Conservation (phyloP, 805 yeast species). For the Saccharomycopsis capsularis region DNA sequence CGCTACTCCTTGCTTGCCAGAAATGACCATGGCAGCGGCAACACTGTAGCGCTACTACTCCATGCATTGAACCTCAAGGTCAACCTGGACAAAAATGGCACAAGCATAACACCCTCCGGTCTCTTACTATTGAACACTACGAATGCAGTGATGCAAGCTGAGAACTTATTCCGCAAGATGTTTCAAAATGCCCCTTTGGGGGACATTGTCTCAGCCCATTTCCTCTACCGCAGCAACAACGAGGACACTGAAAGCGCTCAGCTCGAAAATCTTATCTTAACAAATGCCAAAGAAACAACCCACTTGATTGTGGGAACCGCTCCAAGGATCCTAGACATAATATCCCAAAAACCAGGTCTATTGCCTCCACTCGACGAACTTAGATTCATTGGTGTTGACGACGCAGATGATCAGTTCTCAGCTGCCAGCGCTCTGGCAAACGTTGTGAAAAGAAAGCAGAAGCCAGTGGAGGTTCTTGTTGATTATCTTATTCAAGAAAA, state of each 20-base stretch:
- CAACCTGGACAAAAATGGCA: background rate
- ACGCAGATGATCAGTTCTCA: constrained; percentile 1
- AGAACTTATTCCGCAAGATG: background rate
- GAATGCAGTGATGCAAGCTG: background rate
- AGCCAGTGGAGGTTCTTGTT: constrained; percentile 1
- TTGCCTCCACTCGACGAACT: constrained; percentile 1
- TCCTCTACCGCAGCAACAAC: background rate
- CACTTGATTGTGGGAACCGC: constrained; percentile 8
- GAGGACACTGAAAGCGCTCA: no score
- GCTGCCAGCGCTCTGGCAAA: background rate
- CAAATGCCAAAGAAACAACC: background rate
- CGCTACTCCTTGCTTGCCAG: constrained; percentile 3
- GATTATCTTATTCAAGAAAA: background rate
- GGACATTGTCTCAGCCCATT: background rate
- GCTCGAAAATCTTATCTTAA: no score
- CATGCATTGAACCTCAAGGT: constrained; percentile 1
- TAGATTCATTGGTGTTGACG: constrained; percentile 10
- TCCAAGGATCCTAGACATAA: constrained; percentile 6
- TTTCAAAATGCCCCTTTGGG: background rate
- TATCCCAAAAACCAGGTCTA: background rate
- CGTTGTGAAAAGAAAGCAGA: background rate
- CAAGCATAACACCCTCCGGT: background rate
- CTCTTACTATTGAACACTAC: constrained; percentile 1
- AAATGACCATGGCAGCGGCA: constrained; percentile 4
- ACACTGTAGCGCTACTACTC: constrained; percentile 4